These are phyloP conservation scores for Adansonia rubrostipa DNA, from an alignment of 441 rosid species.

Conservation along the genomic window DNA sequence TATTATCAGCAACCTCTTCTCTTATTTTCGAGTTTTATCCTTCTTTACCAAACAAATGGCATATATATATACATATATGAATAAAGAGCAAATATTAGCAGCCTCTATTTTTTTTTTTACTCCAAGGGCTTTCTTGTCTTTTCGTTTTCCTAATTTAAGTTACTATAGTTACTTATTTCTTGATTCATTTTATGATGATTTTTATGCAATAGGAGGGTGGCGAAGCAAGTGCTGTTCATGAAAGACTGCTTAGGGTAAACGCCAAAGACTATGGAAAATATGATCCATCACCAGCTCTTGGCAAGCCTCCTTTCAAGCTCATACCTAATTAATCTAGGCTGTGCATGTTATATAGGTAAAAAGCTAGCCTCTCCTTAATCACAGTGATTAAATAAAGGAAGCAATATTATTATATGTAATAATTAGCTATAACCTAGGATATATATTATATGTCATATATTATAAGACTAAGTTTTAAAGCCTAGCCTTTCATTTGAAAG, in stretches of 20 bases:
- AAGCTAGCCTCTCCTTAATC: too few relatives aligned
- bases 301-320: slow-evolving; percentile 93
- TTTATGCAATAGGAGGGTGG: slow-evolving; percentile 17
- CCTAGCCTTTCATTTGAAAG: too few relatives aligned
- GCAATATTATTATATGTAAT: too few relatives aligned
- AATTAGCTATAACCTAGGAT: too few relatives aligned
- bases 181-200: neutral
- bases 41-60: neutral
- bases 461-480: too few relatives aligned
- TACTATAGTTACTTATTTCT: neutral
- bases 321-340: slow-evolving; percentile 60
- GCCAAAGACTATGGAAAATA: slow-evolving; percentile 72
- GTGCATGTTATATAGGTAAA: too few relatives aligned
- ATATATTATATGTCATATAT: too few relatives aligned
- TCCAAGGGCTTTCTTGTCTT: too few relatives aligned
- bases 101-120: neutral
- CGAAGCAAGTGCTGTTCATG: slow-evolving; percentile 46
- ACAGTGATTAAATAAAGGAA: too few relatives aligned
- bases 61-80: too few relatives aligned
- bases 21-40: too few relatives aligned
- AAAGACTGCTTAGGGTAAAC: slow-evolving; percentile 66
- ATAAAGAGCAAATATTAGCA: neutral
- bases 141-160: neutral
- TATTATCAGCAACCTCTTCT: too few relatives aligned
- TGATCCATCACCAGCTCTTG: slow-evolving; percentile 75